These are phyloP conservation scores for Russula compacta DNA, from an alignment of 768 basidiomycete genomes.

Conservation along the genomic window DNA sequence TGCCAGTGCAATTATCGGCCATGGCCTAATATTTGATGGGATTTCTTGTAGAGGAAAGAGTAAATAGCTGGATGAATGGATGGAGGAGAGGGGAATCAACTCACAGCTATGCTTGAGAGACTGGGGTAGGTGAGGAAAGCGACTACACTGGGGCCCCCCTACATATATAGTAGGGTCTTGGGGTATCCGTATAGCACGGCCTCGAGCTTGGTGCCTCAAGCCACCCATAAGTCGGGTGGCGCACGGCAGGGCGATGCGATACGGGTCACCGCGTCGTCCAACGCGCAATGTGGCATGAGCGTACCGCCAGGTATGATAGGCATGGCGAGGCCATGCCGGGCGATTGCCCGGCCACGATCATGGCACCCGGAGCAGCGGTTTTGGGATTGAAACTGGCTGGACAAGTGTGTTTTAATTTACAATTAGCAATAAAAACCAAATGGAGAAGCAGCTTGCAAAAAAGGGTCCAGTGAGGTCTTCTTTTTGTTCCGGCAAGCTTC, in stretches of 20 bases:
- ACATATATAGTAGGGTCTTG: not conserved
- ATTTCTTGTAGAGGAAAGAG: no score
- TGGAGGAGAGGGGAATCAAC: not conserved
- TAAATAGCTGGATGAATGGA: not conserved
- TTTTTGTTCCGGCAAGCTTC: no score
- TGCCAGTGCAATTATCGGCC: not conserved
- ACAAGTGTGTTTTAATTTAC: no score
- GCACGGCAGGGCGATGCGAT: not conserved
- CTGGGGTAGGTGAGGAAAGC: not conserved
- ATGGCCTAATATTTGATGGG: not conserved
- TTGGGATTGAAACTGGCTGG: no score
- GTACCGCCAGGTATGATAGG: not conserved
- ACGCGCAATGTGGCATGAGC: not conserved
- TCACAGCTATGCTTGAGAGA: not conserved
- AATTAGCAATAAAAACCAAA: no score
- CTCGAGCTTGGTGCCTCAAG: not conserved
- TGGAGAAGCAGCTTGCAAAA: no score
- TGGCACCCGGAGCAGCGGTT: no score
- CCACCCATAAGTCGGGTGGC: not conserved
- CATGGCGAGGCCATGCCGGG: not conserved
- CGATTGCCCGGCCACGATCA: not conserved
- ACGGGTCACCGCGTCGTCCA: not conserved
- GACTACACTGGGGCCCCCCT: not conserved
- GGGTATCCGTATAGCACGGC: not conserved
- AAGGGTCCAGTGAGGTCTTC: no score